Percentiles rank a stretch among this genome's conserved stretches.
Evolutionary conservation across 768 basidiomycete species (phyloP).

Genomic region (Mycena rebaudengoi): DNA sequence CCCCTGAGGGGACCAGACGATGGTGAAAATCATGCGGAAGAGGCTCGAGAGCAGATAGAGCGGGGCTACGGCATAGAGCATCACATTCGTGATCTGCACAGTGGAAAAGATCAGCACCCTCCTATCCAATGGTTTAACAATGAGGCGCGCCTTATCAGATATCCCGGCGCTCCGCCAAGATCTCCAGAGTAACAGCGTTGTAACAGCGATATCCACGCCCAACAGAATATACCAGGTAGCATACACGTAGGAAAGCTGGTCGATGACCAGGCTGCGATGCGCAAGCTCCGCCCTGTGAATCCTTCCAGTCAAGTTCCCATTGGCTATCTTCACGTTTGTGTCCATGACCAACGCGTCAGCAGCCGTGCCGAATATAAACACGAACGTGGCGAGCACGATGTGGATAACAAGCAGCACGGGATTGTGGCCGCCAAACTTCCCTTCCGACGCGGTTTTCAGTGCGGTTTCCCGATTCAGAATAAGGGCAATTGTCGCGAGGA

Average conservation of each 20-base stretch:
- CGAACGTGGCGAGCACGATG: conserved; percentile 14
- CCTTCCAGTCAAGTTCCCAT: neutral
- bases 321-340: conserved; percentile 5
- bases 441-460: conserved; percentile 14
- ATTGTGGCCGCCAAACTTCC: conserved; percentile 16
- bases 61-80: conserved; percentile 17
- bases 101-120: too few relatives aligned
- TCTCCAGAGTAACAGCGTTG: conserved; percentile 16
- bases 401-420: conserved; percentile 14
- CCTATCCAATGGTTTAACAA: too few relatives aligned
- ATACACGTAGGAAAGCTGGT: conserved; percentile 9
- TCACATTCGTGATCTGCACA: conserved; percentile 16
- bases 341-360: conserved; percentile 10
- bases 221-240: conserved; percentile 15
- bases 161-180: conserved; percentile 11
- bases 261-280: neutral
- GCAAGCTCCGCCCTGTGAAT: neutral
- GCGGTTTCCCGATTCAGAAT: conserved; percentile 16
- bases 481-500: conserved; percentile 18
- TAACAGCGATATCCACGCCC: conserved; percentile 16
- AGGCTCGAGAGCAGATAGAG: conserved; percentile 13
- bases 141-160: conserved; percentile 10
- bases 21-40: conserved; percentile 21
- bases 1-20: conserved; percentile 21
- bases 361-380: conserved; percentile 21